Percentiles rank a stretch among this genome's conserved stretches.
Conservation (phyloP, 495 filamentous ascomycete species). For the Xylaria palmicola region DNA sequence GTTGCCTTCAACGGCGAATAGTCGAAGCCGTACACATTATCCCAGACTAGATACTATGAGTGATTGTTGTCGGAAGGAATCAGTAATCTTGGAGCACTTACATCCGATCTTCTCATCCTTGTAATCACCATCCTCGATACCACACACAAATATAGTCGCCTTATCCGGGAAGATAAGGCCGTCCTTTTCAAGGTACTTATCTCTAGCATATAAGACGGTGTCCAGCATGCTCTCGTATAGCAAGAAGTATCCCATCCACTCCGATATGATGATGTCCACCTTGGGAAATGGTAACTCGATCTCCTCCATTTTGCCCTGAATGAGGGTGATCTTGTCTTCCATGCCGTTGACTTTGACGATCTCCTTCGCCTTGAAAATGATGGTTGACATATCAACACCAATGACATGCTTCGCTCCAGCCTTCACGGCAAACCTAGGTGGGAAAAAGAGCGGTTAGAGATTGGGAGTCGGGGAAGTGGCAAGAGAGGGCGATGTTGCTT, state of each 20-base stretch:
- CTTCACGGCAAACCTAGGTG: constrained; percentile 72
- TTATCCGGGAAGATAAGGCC: constrained; percentile 92
- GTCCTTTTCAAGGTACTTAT: constrained; percentile 71
- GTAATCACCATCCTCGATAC: constrained; percentile 83
- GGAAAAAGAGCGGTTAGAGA: not conserved
- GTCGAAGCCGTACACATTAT: constrained; percentile 78
- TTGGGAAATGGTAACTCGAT: constrained; percentile 73
- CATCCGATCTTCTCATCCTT: constrained; percentile 70
- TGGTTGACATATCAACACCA: constrained; percentile 90
- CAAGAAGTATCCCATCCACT: constrained; percentile 97
- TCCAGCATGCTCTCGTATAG: constrained; percentile 96
- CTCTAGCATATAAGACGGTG: constrained; percentile 84
- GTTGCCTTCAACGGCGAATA: constrained; percentile 70
- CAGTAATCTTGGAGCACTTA: constrained; percentile 28
- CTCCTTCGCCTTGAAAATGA: constrained; percentile 83
- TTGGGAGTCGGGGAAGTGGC: constrained; percentile 9
- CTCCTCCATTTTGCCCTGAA: constrained; percentile 92
- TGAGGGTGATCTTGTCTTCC: constrained; percentile 71
- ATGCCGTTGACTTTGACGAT: constrained; percentile 82
- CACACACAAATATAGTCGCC: constrained; percentile 81
- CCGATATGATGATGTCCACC: constrained; percentile 93
- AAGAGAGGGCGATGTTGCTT: constrained; percentile 17
- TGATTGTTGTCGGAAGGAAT: constrained; percentile 26
- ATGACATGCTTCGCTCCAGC: constrained; percentile 89
- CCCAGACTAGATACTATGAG: constrained; percentile 58